Conservation (phyloP, 805 yeast genomes). For the Candida multigemmis region DNA sequence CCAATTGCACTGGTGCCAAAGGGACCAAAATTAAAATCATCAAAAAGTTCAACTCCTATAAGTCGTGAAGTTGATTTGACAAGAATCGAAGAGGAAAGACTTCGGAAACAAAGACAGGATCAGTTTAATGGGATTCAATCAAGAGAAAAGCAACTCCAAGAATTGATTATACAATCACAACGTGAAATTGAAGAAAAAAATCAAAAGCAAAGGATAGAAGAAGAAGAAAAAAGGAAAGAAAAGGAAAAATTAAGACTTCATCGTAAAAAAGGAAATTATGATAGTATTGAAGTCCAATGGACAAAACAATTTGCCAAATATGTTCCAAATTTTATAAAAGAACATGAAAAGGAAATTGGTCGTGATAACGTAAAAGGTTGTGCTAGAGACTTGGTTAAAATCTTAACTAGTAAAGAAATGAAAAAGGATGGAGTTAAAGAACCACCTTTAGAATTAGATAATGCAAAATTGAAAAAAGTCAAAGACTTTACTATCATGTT, state of each 20-base stretch:
- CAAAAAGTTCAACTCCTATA: no score
- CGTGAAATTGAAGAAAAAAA: constrained; percentile 20
- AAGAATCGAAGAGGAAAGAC: constrained; percentile 20
- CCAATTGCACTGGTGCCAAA: constrained; percentile 34
- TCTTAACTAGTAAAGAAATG: constrained; percentile 60
- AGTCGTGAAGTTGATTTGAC: constrained; percentile 11
- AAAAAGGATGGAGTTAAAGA: constrained; percentile 30
- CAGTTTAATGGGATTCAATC: constrained; percentile 22
- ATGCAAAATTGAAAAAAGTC: constrained; percentile 62
- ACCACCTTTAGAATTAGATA: constrained; percentile 50
- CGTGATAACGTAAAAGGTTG: constrained; percentile 67
- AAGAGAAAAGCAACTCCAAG: constrained; percentile 26
- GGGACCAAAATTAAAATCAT: constrained; percentile 14
- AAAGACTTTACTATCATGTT: constrained; percentile 53
- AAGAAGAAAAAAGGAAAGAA: constrained; percentile 4
- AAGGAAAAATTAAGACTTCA: not conserved
- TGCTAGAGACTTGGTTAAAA: constrained; percentile 69
- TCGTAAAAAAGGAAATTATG: constrained; percentile 2
- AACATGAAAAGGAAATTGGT: constrained; percentile 57
- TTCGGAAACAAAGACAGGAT: constrained; percentile 21
- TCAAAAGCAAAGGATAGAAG: constrained; percentile 6
- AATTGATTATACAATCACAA: constrained; percentile 24
- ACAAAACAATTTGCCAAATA: constrained; percentile 51
- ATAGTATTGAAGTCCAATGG: constrained; percentile 25
- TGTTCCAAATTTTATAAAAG: constrained; percentile 72